phyloP scores from a whole-genome alignment of 1,284 basidiomycete genomes.

The Xerocomus amazonicus region DNA sequence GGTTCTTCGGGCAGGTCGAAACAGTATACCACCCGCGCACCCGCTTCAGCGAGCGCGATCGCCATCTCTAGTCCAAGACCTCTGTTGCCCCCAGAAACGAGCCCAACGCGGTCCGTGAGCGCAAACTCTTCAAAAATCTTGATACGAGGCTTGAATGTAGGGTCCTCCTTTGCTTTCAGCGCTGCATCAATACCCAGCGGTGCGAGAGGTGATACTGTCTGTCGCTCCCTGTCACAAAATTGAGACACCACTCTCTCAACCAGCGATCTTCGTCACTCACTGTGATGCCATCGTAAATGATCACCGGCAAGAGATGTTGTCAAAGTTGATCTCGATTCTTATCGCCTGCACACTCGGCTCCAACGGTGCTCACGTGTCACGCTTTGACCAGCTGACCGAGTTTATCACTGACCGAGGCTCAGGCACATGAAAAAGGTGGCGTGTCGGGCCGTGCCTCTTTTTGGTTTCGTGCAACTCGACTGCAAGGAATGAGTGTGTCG shows the following conservation, averaged over 20 bases:
- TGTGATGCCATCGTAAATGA: constrained; percentile 12
- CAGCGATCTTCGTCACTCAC: constrained; percentile 11
- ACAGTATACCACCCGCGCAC: constrained; percentile 73
- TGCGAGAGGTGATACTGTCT: constrained; percentile 52
- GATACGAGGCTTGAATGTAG: constrained; percentile 35
- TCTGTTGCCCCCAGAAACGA: constrained; percentile 77
- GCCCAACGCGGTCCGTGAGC: constrained; percentile 67
- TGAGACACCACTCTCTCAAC: background rate
- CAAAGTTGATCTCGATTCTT: background rate
- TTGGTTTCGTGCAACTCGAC: no score
- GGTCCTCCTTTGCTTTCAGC: constrained; percentile 39
- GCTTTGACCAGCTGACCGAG: no score
- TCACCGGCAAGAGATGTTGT: background rate
- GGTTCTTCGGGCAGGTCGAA: constrained; percentile 68
- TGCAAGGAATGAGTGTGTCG: background rate
- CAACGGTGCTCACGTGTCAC: background rate
- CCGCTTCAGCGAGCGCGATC: constrained; percentile 71
- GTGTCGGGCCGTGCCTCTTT: background rate
- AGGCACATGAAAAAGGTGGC: background rate
- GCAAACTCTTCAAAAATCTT: constrained; percentile 73
- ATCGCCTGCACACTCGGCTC: background rate
- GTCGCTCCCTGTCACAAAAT: constrained; percentile 20
- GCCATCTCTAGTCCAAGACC: constrained; percentile 85
- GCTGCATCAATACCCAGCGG: constrained; percentile 63
- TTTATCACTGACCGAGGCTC: background rate